Base-by-base conservation (phyloP, 2,329 filamentous ascomycete genomes). In the Pestalotiopsis sp. region DNA sequence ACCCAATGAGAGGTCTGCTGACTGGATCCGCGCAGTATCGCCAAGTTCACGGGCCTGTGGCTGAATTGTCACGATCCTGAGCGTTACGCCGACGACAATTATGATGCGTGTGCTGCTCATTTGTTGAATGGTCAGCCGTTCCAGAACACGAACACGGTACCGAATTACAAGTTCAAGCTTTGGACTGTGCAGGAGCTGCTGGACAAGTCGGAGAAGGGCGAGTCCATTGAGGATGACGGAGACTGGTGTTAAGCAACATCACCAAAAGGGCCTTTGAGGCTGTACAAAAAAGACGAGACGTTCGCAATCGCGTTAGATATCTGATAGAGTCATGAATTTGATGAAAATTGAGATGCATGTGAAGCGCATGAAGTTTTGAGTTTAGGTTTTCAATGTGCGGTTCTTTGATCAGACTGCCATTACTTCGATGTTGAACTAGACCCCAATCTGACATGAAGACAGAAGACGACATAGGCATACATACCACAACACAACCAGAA, bases 101-200 rank as follows among this genome's bases (percentile, higher is more conserved):
- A 76, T 58, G 38, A 66, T 2, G 66, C 74, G 25, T 75, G 72
- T 6, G 66, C 73, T 3, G 67, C 65, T 4, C 73, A 78, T 64
- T 40, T 80, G 6, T 66, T 72, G 14, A 66, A 65, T 12, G 76
- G 72, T 1, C 60, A 41, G 7, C 59, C 72, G 0, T 80, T 80
- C 38, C 69, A 75, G 23, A 78, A 77, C 45, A 78, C 75, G 1
- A 80, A 80, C 65, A 68, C 75, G 6, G 75, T 75, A 0, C 68
- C 64, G 2, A 77, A 75, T 3, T 70, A 79, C 64, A 69, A 71
- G 2, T 77, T 70, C 67, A 61, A 76, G 41, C 71, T 73, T 13
- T 80, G 78, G 78, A 76, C 74, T n/a, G 68, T 75, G 17, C 68
- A 73, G 45, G 70, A 62, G 38, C 25, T 66, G 20, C 38, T 66